Base-by-base conservation (phyloP, 345 rosid species). In the Rhizophora mangle region DNA sequence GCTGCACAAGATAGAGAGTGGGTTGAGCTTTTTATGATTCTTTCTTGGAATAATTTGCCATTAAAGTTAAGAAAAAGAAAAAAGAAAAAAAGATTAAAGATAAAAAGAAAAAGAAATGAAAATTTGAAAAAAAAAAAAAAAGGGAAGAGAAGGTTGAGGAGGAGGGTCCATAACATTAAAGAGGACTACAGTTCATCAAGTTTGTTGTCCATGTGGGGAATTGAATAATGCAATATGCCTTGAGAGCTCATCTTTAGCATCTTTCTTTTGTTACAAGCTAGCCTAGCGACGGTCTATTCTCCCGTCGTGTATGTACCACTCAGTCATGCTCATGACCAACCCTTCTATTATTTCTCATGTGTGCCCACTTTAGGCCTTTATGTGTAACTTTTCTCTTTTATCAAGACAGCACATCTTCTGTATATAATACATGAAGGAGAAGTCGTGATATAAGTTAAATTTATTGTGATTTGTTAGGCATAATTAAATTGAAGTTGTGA, bases 21-120 rank as follows among this genome's bases (percentile, higher is more conserved):
- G 29, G 60, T 21, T 24, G 16, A 34, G 70, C 76, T 77, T 74
- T 71, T 62, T 71, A 64, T 75, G 73, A 72, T 81, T 69, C 73
- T 76, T 72, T 26, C 21, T 43, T 43, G 16, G 15, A 15, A 55
- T 64, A 27, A 52, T 54, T 76, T 68, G 32, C 16, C 6, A 31
- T 70, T 54, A 67, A 37, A 67, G 57, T 47, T 20, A 68, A 37
- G 31, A 27, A 5, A 1, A 70, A 63, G 59, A 34, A 18, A 32
- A 49, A 64, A 52, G 0, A 55, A 8, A 8, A 54, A 54, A 2
- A 55, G 6, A 56, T 24, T 8, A 43, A 43, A 11, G 49, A 43
- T 13, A 0, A 39, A 39, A 43, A 13, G 36, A 43, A 13, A 13
- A 43, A 5, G 1, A 20, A 13, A 43, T 3, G 1, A 20, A 31